A percentile compares a stretch with the other conserved stretches of the same genome.
Conservation (phyloP, 129 eudicot genomes). For the Pulicaria dysenterica region DNA sequence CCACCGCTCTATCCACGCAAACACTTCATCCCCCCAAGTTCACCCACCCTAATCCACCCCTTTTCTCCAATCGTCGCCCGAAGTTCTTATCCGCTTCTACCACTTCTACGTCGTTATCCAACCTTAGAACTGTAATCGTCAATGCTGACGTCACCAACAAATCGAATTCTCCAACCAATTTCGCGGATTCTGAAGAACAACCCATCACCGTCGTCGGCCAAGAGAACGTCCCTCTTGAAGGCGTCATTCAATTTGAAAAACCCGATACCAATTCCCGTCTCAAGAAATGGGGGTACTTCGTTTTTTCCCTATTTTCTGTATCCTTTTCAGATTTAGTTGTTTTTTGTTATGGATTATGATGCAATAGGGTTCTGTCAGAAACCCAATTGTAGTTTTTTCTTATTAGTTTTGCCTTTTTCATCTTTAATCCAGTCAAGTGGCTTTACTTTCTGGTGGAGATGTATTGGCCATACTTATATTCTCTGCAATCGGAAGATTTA, state of each 20-base stretch:
- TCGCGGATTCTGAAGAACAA: constrained; percentile 26
- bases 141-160: constrained; percentile 48
- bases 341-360: background rate
- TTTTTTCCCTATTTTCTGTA: background rate
- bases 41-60: constrained; percentile 57
- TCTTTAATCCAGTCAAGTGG: constrained; percentile 61
- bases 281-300: constrained; percentile 75
- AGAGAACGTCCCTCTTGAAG: constrained; percentile 82
- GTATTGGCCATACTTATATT: constrained; percentile 82
- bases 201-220: constrained; percentile 53
- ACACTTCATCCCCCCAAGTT: constrained; percentile 50
- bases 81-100: constrained; percentile 32
- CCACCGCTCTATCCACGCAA: constrained; percentile 43
- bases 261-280: constrained; percentile 48
- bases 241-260: constrained; percentile 89
- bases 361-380: too few species aligned
- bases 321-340: background rate
- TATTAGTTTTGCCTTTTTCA: background rate
- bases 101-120: constrained; percentile 12
- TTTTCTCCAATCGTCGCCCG: constrained; percentile 60
- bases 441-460: constrained; percentile 84
- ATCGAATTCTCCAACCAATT: constrained; percentile 35
- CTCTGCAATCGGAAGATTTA: constrained; percentile 86
- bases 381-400: background rate
- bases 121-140: constrained; percentile 36